Evolutionary conservation across 345 rosid species (phyloP).

Genomic region (Cardiospermum halicacabum): DNA sequence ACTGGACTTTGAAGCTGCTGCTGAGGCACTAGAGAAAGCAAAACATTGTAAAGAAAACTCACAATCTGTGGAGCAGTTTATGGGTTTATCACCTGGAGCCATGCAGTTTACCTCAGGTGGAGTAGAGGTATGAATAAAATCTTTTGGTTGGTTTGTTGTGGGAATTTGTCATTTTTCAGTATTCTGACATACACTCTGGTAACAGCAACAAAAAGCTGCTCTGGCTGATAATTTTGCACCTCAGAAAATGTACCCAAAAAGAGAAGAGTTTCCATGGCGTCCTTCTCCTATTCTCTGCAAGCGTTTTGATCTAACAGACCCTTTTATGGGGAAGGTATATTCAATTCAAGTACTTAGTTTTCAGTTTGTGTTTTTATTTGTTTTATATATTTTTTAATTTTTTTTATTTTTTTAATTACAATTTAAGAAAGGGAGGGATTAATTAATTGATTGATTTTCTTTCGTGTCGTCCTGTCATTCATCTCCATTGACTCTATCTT

Average conservation of each 20-base stretch:
- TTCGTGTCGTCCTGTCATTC: background rate
- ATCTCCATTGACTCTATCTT: background rate
- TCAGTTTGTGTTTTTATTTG: background rate
- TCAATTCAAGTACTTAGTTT: conserved; percentile 5
- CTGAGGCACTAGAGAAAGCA: conserved; percentile 81
- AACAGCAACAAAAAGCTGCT: conserved; percentile 50
- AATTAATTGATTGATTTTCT: background rate
- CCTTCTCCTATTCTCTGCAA: conserved; percentile 88
- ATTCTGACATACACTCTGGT: conserved; percentile 18
- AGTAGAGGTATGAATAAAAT: conserved; percentile 48
- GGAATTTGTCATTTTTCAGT: conserved; percentile 15
- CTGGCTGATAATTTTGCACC: conserved; percentile 42
- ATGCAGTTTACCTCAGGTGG: conserved; percentile 77
- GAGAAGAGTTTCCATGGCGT: conserved; percentile 94
- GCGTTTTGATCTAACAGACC: conserved; percentile 95
- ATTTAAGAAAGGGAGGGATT: too few species aligned
- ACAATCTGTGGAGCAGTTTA: conserved; percentile 30
- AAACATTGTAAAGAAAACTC: conserved; percentile 45
- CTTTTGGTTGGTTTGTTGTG: conserved; percentile 5
- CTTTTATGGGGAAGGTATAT: conserved; percentile 88
- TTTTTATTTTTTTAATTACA: too few species aligned
- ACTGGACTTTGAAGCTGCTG: conserved; percentile 95
- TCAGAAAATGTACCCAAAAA: conserved; percentile 55
- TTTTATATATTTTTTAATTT: background rate
- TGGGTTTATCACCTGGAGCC: conserved; percentile 55